Evolutionary conservation across 176 grass and related monocot species (phyloP).

Genomic region (Saccharum officinarum): DNA sequence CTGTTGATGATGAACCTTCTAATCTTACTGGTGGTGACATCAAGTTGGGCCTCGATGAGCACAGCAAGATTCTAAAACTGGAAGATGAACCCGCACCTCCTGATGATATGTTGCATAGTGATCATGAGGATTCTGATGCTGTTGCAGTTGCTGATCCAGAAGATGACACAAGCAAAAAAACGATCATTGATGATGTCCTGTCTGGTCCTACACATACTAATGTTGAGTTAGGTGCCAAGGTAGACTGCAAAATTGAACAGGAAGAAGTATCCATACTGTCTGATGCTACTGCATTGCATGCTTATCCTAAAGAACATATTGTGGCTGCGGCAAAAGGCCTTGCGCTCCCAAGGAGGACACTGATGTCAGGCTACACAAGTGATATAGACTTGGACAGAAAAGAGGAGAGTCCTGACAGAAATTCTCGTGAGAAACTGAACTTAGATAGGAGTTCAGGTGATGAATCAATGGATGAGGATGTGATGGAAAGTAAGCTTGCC

Average conservation of each 20-base stretch:
- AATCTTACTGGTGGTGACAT: slow-evolving; percentile 21
- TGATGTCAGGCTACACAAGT: slow-evolving; percentile 47
- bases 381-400: slow-evolving; percentile 61
- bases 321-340: neutral
- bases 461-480: slow-evolving; percentile 97
- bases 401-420: slow-evolving; percentile 53
- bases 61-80: slow-evolving; percentile 35
- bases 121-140: neutral
- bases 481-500: slow-evolving; percentile 63
- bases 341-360: slow-evolving; percentile 34
- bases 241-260: slow-evolving; percentile 21
- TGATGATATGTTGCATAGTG: slow-evolving; percentile 10
- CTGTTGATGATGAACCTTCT: slow-evolving; percentile 23
- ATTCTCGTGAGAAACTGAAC: slow-evolving; percentile 89
- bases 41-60: slow-evolving; percentile 10
- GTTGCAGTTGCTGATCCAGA: too few relatives aligned
- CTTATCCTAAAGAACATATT: neutral
- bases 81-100: slow-evolving; percentile 22
- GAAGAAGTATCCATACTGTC: neutral
- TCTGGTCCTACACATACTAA: neutral
- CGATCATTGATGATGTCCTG: neutral
- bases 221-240: slow-evolving; percentile 15
- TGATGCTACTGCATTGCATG: neutral
- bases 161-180: slow-evolving; percentile 1
- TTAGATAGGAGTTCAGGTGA: slow-evolving; percentile 98